Evolutionary conservation across 148 eudicot genomes (phyloP).

Genomic region (Pharnaceum exiguum): DNA sequence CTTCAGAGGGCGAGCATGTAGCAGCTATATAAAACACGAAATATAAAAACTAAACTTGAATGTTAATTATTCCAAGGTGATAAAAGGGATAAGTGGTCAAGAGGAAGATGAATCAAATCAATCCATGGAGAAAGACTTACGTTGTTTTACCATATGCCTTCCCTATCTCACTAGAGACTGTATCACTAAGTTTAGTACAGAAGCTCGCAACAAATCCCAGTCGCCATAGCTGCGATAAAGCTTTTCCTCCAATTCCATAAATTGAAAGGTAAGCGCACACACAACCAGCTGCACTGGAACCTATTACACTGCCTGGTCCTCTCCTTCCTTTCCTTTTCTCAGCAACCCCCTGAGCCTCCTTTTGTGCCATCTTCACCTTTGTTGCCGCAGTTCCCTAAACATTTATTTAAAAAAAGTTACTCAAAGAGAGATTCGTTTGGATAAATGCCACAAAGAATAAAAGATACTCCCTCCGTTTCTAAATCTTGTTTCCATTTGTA

Average conservation of each 20-base stretch:
- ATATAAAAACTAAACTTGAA: too few relatives aligned
- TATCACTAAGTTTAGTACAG: constrained; percentile 92
- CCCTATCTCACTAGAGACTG: constrained; percentile 96
- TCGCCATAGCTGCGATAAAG: constrained; percentile 63
- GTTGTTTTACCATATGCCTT: constrained; percentile 93
- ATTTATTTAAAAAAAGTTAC: constrained; percentile 14
- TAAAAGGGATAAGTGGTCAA: too few relatives aligned
- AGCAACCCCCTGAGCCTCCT: constrained; percentile 94
- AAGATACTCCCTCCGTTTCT: too few relatives aligned
- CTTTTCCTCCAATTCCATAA: constrained; percentile 58
- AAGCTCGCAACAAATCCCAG: constrained; percentile 96
- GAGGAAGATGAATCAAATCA: too few relatives aligned
- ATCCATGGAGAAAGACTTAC: constrained; percentile 33
- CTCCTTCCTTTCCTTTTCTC: constrained; percentile 95
- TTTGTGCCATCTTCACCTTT: constrained; percentile 92
- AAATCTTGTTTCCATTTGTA: too few relatives aligned
- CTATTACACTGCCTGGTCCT: constrained; percentile 95
- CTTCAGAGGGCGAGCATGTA: too few relatives aligned
- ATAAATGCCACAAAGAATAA: too few relatives aligned
- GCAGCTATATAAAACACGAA: too few relatives aligned
- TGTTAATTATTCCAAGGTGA: too few relatives aligned
- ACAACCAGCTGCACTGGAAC: constrained; percentile 99
- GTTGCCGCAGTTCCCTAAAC: constrained; percentile 86
- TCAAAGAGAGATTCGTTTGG: too few relatives aligned
- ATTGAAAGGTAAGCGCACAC: constrained; percentile 84